Conservation (phyloP, 2,329 filamentous ascomycete species). For the Cryphonectria carpinicola region DNA sequence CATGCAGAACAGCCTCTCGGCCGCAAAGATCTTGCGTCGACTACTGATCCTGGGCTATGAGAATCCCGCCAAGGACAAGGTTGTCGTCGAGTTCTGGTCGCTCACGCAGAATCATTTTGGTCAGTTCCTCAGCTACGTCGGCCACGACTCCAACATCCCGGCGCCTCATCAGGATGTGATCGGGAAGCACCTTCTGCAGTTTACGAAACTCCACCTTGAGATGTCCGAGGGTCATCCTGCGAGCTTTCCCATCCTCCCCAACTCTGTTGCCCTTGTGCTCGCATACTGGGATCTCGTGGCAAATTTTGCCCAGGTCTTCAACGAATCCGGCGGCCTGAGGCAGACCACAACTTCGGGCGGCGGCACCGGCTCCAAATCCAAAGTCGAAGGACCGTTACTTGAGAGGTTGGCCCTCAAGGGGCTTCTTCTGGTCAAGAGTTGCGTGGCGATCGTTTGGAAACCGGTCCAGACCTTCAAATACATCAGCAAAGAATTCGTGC, state of each 20-base stretch:
- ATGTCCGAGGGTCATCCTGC: conserved; percentile 81
- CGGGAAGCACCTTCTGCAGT: conserved; percentile 87
- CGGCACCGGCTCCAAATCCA: conserved; percentile 48
- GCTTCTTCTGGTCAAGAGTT: conserved; percentile 79
- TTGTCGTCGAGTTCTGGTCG: conserved; percentile 80
- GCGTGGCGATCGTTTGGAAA: conserved; percentile 82
- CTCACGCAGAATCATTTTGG: conserved; percentile 77
- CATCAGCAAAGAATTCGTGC: conserved; percentile 71
- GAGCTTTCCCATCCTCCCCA: conserved; percentile 81
- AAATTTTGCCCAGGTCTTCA: conserved; percentile 75
- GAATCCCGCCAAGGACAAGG: conserved; percentile 75
- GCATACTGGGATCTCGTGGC: conserved; percentile 86
- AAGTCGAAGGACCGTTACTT: conserved; percentile 64
- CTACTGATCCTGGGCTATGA: conserved; percentile 83
- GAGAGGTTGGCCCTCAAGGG: conserved; percentile 85
- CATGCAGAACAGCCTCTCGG: conserved; percentile 76
- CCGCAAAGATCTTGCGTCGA: conserved; percentile 79
- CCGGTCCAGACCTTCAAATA: conserved; percentile 84
- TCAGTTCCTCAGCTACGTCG: conserved; percentile 70
- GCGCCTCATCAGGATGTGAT: conserved; percentile 62
- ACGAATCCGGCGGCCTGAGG: conserved; percentile 61
- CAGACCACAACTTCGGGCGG: conserved; percentile 45
- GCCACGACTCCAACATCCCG: conserved; percentile 58
- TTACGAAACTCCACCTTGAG: conserved; percentile 87
- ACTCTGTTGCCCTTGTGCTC: conserved; percentile 74